Evolutionary conservation across 179 eudicot genomes (phyloP).

Genomic region (Gypsophila paniculata): DNA sequence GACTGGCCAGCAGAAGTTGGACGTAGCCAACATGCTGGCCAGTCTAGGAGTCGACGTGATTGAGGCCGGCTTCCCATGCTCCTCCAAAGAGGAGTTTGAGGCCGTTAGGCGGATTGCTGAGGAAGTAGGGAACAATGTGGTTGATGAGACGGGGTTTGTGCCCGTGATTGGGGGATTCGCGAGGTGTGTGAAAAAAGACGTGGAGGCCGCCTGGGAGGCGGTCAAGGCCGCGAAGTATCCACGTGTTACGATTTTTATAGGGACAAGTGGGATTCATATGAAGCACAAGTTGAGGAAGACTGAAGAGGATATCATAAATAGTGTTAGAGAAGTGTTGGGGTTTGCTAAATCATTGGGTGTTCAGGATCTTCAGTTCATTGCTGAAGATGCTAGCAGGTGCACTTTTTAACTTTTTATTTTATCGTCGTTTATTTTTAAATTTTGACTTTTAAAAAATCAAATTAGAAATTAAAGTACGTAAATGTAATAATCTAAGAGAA

Average conservation of each 20-base stretch:
- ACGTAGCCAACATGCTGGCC: conserved; percentile 14
- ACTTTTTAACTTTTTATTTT: background rate
- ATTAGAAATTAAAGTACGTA: too few relatives aligned
- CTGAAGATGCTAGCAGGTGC: conserved; percentile 25
- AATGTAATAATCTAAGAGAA: too few relatives aligned
- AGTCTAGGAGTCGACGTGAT: conserved; percentile 16
- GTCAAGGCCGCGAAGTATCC: conserved; percentile 16
- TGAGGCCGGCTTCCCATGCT: conserved; percentile 20
- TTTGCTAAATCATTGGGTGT: conserved; percentile 17
- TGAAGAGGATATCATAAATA: conserved; percentile 18
- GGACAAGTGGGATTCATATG: conserved; percentile 19
- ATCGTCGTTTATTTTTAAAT: background rate
- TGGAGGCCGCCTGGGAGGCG: conserved; percentile 16
- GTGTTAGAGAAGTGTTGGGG: conserved; percentile 13
- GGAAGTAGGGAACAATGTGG: conserved; percentile 16
- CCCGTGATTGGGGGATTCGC: conserved; percentile 15
- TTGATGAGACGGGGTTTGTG: background rate
- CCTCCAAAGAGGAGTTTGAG: conserved; percentile 22
- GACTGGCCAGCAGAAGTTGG: conserved; percentile 6
- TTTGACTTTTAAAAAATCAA: too few relatives aligned
- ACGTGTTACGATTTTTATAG: conserved; percentile 4
- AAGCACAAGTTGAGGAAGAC: conserved; percentile 19
- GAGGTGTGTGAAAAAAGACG: conserved; percentile 16
- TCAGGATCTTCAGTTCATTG: conserved; percentile 5
- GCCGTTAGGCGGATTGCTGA: conserved; percentile 15